phyloP scores from a whole-genome alignment of 2,329 filamentous ascomycete genomes.

The Chrysoporthe austroafricana region DNA sequence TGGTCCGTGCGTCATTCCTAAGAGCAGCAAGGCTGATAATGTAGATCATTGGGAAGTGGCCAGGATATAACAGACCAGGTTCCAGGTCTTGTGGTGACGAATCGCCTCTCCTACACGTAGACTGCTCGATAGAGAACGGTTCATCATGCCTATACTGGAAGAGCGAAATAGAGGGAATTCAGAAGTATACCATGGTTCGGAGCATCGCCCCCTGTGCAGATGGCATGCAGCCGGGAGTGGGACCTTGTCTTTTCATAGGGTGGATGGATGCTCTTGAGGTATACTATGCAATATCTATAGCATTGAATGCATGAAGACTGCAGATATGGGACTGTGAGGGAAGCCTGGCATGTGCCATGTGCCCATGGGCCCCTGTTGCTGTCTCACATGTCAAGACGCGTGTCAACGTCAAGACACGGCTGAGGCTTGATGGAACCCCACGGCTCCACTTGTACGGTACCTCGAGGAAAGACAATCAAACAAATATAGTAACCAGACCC shows the following conservation, averaged over 20 bases:
- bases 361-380: neutral
- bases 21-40: neutral
- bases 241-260: too few species aligned
- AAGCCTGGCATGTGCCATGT: neutral
- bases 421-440: neutral
- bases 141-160: neutral
- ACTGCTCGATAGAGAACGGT: neutral
- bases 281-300: neutral
- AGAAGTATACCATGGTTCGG: too few species aligned
- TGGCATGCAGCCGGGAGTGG: too few species aligned
- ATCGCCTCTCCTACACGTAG: neutral
- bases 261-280: neutral
- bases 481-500: too few species aligned
- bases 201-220: too few species aligned
- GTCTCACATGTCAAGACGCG: slow-evolving; percentile 2
- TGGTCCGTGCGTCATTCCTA: neutral
- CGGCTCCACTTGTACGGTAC: neutral
- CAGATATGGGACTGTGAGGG: neutral
- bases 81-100: neutral
- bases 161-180: neutral
- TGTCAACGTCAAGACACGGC: neutral
- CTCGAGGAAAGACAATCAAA: neutral
- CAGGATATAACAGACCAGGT: neutral
- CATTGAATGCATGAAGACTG: neutral
- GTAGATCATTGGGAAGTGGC: neutral